Percentiles rank a stretch among this genome's conserved stretches.
Evolutionary conservation across 2,329 filamentous ascomycete species (phyloP).

Genomic region (Pestalotiopsis sp.): DNA sequence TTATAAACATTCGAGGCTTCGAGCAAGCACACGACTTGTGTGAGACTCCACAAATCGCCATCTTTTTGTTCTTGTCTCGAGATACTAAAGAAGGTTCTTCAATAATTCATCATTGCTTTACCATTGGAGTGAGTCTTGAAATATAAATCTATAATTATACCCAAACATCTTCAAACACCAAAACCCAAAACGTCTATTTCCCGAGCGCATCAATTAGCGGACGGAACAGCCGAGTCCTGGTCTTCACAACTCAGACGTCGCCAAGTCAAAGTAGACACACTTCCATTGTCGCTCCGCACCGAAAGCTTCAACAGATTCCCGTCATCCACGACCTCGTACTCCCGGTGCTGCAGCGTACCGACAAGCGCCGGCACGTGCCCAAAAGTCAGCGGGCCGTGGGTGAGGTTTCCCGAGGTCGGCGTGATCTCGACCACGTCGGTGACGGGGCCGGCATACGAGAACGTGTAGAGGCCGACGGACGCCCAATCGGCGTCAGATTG

Average conservation of each 20-base stretch:
- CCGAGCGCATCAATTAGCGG: background rate
- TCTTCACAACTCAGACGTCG: background rate
- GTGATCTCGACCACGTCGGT: conserved; percentile 19
- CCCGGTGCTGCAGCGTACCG: conserved; percentile 15
- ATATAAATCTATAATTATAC: no score
- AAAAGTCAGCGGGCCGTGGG: conserved; percentile 27
- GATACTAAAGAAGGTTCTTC: no score
- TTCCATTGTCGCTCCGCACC: background rate
- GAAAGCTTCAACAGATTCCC: background rate
- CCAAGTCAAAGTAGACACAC: background rate
- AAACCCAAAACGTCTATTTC: no score
- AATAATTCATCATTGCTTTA: no score
- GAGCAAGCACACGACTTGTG: no score
- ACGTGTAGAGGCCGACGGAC: conserved; percentile 25
- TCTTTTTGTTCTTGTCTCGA: no score
- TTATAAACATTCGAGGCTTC: no score
- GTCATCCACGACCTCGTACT: background rate
- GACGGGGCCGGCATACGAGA: conserved; percentile 27
- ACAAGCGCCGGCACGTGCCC: conserved; percentile 28
- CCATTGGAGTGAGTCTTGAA: no score
- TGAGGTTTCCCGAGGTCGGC: conserved; percentile 23
- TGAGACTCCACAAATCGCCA: no score
- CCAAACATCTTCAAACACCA: no score
- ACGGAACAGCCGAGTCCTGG: background rate
- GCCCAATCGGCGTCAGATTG: conserved; percentile 30